Conservation (phyloP, 2,329 filamentous ascomycete species). For the Didymella pomorum region DNA sequence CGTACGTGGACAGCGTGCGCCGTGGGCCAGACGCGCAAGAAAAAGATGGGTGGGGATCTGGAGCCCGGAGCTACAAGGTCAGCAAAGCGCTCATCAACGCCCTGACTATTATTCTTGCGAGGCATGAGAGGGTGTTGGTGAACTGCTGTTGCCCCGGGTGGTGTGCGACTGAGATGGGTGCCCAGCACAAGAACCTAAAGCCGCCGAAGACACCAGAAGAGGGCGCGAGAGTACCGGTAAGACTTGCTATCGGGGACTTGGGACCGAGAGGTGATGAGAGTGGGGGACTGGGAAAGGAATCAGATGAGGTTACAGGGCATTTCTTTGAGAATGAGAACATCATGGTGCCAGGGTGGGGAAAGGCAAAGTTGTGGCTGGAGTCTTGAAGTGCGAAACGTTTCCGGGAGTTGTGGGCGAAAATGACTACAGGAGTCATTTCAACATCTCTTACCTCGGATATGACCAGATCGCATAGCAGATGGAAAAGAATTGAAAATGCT, state of each 20-base stretch:
- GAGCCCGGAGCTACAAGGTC: constrained; percentile 28
- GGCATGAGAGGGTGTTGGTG: constrained; percentile 15
- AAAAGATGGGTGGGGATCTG: background rate
- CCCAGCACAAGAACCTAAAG: constrained; percentile 13
- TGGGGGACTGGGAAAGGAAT: constrained; percentile 10
- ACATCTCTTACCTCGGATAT: too few relatives aligned
- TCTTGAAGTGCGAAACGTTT: background rate
- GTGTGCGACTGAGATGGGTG: constrained; percentile 6
- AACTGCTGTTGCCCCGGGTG: constrained; percentile 36
- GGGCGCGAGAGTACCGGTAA: constrained; percentile 23
- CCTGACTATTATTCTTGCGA: constrained; percentile 22
- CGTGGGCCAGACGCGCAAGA: background rate
- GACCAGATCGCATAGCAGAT: background rate
- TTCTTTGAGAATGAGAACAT: constrained; percentile 27
- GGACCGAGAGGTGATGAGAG: constrained; percentile 18
- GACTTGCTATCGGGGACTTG: constrained; percentile 28
- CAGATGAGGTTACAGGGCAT: constrained; percentile 18
- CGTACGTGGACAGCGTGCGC: background rate
- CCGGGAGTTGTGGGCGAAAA: background rate
- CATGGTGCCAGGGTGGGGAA: constrained; percentile 22
- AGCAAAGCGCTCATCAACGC: constrained; percentile 31
- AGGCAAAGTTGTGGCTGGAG: constrained; percentile 9
- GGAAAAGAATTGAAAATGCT: background rate
- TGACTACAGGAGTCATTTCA: background rate
- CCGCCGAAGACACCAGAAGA: constrained; percentile 31